Conservation (phyloP, 192 early-diverging fungal species). For the Chytriomyces sp. region DNA sequence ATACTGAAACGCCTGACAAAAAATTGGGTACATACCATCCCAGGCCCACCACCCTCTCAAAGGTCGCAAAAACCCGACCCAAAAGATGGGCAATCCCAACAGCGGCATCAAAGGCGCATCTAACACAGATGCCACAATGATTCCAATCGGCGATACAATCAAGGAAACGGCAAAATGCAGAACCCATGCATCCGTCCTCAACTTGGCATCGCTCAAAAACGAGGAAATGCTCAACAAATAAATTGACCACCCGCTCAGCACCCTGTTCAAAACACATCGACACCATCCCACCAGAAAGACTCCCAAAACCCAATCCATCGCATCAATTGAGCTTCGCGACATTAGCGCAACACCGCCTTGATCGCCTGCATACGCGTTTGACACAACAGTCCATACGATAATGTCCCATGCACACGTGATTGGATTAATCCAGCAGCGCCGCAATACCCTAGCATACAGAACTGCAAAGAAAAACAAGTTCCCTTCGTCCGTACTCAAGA, state of each 20-base stretch:
- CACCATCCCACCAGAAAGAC: constrained; percentile 4
- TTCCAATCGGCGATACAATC: constrained; percentile 19
- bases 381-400: background rate
- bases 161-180: constrained; percentile 12
- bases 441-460: background rate
- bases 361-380: background rate
- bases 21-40: constrained; percentile 29
- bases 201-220: constrained; percentile 23
- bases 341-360: background rate
- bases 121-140: constrained; percentile 20
- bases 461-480: constrained; percentile 10
- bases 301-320: constrained; percentile 1
- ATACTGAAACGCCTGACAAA: background rate
- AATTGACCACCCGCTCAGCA: background rate
- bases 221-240: background rate
- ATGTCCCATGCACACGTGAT: constrained; percentile 20
- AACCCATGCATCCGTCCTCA: constrained; percentile 20
- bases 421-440: constrained; percentile 3
- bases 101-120: constrained; percentile 48
- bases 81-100: constrained; percentile 48
- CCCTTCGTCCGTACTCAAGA: background rate
- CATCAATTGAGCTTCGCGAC: background rate
- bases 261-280: background rate
- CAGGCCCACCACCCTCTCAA: constrained; percentile 44
- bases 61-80: constrained; percentile 49